A percentile compares a stretch with the other conserved stretches of the same genome.
Evolutionary conservation across 2,329 filamentous ascomycete species (phyloP).

Genomic region (Pseudogymnoascus destructans): DNA sequence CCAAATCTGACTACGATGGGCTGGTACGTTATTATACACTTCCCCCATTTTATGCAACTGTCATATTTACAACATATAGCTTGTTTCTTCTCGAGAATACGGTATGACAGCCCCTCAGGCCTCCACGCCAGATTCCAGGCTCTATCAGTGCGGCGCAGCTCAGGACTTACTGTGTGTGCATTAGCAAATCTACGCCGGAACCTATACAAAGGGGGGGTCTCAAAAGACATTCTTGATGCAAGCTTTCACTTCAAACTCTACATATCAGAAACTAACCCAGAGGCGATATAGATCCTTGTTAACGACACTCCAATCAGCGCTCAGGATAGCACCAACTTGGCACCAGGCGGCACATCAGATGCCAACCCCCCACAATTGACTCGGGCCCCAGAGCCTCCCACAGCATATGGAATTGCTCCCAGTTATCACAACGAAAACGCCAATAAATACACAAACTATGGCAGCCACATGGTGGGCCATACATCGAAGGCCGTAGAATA

Average conservation of each 20-base stretch:
- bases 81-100: slow-evolving; percentile 35
- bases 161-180: background rate
- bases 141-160: background rate
- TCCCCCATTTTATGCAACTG: background rate
- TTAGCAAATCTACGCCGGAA: slow-evolving; percentile 32
- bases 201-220: slow-evolving; percentile 37
- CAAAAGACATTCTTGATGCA: slow-evolving; percentile 32
- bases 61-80: slow-evolving; percentile 14
- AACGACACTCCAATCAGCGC: slow-evolving; percentile 15
- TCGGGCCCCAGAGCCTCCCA: slow-evolving; percentile 12
- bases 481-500: background rate
- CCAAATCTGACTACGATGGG: slow-evolving; percentile 46
- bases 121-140: background rate
- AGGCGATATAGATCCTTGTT: slow-evolving; percentile 19
- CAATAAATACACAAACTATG: background rate
- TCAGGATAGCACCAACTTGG: slow-evolving; percentile 13
- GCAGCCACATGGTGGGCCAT: background rate
- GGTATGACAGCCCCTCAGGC: slow-evolving; percentile 30
- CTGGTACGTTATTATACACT: slow-evolving; percentile 31
- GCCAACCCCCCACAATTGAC: slow-evolving; percentile 13
- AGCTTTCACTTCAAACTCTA: slow-evolving; percentile 9
- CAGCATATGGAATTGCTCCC: slow-evolving; percentile 18
- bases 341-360: slow-evolving; percentile 14
- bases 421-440: background rate
- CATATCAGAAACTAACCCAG: slow-evolving; percentile 12